Evolutionary conservation across 768 basidiomycete species (phyloP), one percentile per base, ranked within the genome.

Genomic region (Naganishia onofrii): DNA sequence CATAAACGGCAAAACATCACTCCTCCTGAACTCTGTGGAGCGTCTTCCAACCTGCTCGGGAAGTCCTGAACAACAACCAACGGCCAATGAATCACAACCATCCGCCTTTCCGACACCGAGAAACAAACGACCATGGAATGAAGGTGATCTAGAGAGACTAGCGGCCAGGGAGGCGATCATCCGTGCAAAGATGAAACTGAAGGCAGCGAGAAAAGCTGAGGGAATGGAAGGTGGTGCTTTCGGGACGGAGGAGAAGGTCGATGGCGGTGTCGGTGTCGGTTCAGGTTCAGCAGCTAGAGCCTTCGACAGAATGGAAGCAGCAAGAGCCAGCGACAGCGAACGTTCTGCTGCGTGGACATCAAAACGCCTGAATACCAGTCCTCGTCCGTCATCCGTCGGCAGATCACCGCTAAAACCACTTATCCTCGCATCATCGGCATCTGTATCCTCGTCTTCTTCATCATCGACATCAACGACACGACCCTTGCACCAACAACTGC

Each of bases 111-210:
- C 34, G n/a, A 36, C 57, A 7, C 21, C 57, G 7, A 58, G 34
- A 17, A 17, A 4, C 3, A 42, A 7, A 44, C 38, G 23, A 26
- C 23, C 17, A 9, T 63, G 38, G 60, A 15, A 28, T 10, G n/a
- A 15, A 2, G 15, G 3, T 63, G 60, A 63, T 44, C 60, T 4
- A 8, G 60, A n/a, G 21, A 26, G 38, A 26, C 17, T 63, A 6
- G 60, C 42, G 5, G 60, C 23, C 5, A 42, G 60, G 42, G 60
- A 63, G 23, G 60, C 60, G 23, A 29, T 19, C 6, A 63, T 63
- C 8, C 60, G 60, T 26, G 38, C 36, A 26, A 63, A 34, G 60
- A 63, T 63, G 60, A 26, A 23, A 13, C 42, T 23, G 60, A 38
- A 34, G 15, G 57, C 57, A 1, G 28, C 34, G 15, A 34, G 36